Base-by-base conservation (phyloP, 1,284 basidiomycete genomes). In the Sutorius eximius region DNA sequence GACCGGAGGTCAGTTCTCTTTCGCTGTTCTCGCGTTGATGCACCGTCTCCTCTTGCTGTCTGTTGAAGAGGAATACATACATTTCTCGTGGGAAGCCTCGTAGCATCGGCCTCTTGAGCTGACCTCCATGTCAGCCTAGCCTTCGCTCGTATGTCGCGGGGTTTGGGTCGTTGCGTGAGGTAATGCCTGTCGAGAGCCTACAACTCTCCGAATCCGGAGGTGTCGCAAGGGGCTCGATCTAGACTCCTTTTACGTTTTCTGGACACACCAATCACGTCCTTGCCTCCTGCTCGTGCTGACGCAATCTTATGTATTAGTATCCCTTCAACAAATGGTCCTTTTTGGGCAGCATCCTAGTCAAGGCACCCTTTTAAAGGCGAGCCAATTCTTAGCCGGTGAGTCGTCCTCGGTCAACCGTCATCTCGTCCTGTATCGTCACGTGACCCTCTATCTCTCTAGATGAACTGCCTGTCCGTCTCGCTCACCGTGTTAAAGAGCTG, bases 401-500 rank as follows among this genome's bases (percentile, higher is more conserved):
- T 44, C 2, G n/a, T 12, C 16, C 16, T 38, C 10, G 12, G 27
- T 15, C 15, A 6, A 7, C 15, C 27, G 5, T 29, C 22, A 18
- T 20, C 16, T 33, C 18, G 20, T 27, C 24, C 41, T 15, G 5
- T 7, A 12, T 6, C 18, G 11, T 80, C 86, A 89, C 90, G 86
- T 55, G 51, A 76, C 50, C 11, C 29, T 36, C 16, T 5, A 18
- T 45, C 7, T 29, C 9, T 45, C n/a, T 12, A 69, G 65, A 66
- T 46, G 63, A 96, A 66, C 80, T 99, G 0, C 96, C 96, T 0
- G 91, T 99, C 11, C 86, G 96, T 32, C 82, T 99, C 16, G 95
- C 95, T 0, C 96, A 99, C 71, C 85, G 97, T 34, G 95, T 97
- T 40, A 95, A 96, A 70, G 96, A 99, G 75, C 84, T 99, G 37